Evolutionary conservation across 2,329 filamentous ascomycete genomes (phyloP).

Genomic region (Colletotrichum chrysophilum): DNA sequence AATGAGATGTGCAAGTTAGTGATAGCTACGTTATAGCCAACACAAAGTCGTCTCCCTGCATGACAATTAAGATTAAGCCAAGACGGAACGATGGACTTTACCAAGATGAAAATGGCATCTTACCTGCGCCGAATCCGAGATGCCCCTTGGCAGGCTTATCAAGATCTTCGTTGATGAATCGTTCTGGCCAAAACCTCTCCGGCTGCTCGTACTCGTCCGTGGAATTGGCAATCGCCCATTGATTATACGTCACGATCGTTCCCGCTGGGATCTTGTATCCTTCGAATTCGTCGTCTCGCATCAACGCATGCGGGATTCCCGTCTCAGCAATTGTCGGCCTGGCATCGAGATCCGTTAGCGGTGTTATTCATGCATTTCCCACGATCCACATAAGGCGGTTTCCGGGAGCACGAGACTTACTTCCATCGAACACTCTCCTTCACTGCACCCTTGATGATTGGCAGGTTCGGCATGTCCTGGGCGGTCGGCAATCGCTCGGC

Average conservation of each 20-base stretch:
- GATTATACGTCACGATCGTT: background rate
- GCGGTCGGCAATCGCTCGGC: background rate
- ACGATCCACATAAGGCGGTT: background rate
- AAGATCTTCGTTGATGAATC: background rate
- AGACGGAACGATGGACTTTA: background rate
- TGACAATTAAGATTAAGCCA: background rate
- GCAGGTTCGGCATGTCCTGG: background rate
- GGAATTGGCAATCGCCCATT: background rate
- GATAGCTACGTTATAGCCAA: background rate
- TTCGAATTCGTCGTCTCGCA: background rate
- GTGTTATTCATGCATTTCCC: background rate
- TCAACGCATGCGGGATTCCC: background rate
- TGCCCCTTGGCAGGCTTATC: background rate
- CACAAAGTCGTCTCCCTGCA: background rate
- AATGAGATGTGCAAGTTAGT: background rate
- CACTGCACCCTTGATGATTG: background rate
- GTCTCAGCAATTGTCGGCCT: background rate
- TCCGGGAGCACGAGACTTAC: too few relatives aligned
- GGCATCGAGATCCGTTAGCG: background rate
- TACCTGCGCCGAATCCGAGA: background rate
- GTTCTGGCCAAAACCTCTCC: background rate
- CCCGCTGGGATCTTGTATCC: background rate
- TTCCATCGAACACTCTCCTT: background rate
- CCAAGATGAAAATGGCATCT: background rate
- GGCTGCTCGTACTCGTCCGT: background rate